Conservation (phyloP, 164 flowering plant species). For the Brasenia schreberi region DNA sequence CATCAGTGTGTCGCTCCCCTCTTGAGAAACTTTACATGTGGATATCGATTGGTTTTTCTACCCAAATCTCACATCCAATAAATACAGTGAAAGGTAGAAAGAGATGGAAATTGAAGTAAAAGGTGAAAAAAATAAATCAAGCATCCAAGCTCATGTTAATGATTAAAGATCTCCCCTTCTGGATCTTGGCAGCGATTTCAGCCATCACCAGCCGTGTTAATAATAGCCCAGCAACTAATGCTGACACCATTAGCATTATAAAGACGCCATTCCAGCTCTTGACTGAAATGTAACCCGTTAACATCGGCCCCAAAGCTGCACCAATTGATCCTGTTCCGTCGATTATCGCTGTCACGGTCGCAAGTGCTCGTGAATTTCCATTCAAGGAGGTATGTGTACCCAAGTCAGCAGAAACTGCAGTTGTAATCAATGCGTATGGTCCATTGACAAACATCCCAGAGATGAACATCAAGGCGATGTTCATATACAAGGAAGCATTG, state of each 20-base stretch:
- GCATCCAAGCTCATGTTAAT: constrained; percentile 15
- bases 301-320: constrained; percentile 68
- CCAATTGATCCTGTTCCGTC: constrained; percentile 85
- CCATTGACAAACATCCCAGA: constrained; percentile 71
- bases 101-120: not conserved
- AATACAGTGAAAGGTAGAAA: not conserved
- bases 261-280: constrained; percentile 64
- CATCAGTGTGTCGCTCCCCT: not conserved
- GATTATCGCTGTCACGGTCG: constrained; percentile 76
- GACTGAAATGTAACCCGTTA: constrained; percentile 63
- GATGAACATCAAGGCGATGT: constrained; percentile 50
- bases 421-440: constrained; percentile 79
- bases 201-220: constrained; percentile 49
- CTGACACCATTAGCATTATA: constrained; percentile 60
- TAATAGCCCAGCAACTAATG: constrained; percentile 54
- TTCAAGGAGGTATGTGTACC: constrained; percentile 64
- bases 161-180: constrained; percentile 12
- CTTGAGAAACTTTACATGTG: not conserved
- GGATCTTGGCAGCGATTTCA: constrained; percentile 48
- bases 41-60: not conserved
- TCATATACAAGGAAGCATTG: constrained; percentile 29
- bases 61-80: not conserved
- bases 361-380: constrained; percentile 63
- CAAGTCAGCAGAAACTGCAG: constrained; percentile 76
- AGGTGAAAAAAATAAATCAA: not conserved